Evolutionary conservation across 306 rosid species (phyloP).

Genomic region (Alnus rubra): DNA sequence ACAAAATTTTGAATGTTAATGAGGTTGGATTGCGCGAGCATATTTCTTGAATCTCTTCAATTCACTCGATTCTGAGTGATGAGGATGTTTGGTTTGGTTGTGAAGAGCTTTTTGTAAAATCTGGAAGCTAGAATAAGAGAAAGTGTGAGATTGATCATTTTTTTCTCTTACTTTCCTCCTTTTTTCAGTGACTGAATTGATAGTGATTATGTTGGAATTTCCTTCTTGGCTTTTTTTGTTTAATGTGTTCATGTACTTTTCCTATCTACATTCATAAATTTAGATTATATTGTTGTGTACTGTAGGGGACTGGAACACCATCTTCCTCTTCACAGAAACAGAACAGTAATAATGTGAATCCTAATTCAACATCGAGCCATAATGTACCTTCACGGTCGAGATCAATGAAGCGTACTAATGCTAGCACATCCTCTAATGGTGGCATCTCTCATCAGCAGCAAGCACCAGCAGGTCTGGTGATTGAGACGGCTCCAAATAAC

Average conservation of each 20-base stretch:
- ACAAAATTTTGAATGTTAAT: not conserved
- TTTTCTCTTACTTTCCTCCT: not conserved
- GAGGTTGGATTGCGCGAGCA: not conserved
- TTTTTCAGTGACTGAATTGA: not conserved
- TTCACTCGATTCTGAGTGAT: not conserved
- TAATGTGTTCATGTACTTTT: not conserved
- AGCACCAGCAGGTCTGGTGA: slow-evolving; percentile 36
- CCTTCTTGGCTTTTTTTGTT: not conserved
- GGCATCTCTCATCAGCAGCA: slow-evolving; percentile 51
- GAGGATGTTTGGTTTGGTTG: not conserved
- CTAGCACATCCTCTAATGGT: slow-evolving; percentile 52
- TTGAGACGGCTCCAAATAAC: slow-evolving; percentile 43
- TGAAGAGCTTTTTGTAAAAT: not conserved
- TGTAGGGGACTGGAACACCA: slow-evolving; percentile 54
- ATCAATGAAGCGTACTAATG: slow-evolving; percentile 44
- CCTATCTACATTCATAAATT: slow-evolving; percentile 29
- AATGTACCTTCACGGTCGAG: slow-evolving; percentile 44
- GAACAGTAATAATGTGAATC: slow-evolving; percentile 27
- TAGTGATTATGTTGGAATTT: not conserved
- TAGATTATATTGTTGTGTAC: slow-evolving; percentile 27
- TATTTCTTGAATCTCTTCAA: not conserved
- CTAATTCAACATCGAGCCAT: slow-evolving; percentile 40
- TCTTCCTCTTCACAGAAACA: slow-evolving; percentile 53
- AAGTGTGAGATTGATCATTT: not conserved
- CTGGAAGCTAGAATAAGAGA: not conserved